These are phyloP conservation scores for Sapria himalayana DNA, from an alignment of 345 rosid species.

Conservation along the genomic window DNA sequence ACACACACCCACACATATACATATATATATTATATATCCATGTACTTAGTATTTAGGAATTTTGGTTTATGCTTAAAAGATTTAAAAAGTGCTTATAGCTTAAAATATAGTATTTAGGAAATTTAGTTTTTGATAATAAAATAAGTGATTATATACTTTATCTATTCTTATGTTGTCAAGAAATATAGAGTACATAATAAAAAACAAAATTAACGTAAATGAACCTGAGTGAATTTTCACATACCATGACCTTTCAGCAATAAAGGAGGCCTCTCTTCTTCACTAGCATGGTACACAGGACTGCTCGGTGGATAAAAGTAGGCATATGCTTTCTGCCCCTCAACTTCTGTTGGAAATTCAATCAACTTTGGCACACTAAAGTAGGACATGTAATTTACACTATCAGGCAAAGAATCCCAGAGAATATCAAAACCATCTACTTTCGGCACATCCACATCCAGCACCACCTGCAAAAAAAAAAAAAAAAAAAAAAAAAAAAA, in stretches of 20 bases:
- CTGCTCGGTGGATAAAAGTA: constrained; percentile 72
- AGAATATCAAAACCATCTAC: constrained; percentile 40
- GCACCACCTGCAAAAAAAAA: constrained; percentile 32
- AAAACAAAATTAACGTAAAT: too few species aligned
- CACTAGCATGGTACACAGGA: constrained; percentile 33
- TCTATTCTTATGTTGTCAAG: too few species aligned
- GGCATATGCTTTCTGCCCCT: constrained; percentile 76
- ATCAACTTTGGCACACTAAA: constrained; percentile 70
- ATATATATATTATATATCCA: too few species aligned
- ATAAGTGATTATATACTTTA: too few species aligned
- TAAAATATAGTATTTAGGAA: too few species aligned
- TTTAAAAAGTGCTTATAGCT: too few species aligned
- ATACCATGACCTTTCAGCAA: constrained; percentile 82
- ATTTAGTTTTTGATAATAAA: too few species aligned
- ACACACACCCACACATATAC: too few species aligned
- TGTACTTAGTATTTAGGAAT: too few species aligned
- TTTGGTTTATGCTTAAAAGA: too few species aligned
- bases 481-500: constrained; percentile 1
- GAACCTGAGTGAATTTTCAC: too few species aligned
- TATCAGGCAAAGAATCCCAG: constrained; percentile 79
- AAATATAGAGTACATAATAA: too few species aligned
- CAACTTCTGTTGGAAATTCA: constrained; percentile 77
- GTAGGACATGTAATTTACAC: constrained; percentile 34
- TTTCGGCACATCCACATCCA: constrained; percentile 28
- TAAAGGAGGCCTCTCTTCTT: constrained; percentile 75